phyloP scores from a whole-genome alignment of 164 flowering plant genomes.

The Malania oleifera region DNA sequence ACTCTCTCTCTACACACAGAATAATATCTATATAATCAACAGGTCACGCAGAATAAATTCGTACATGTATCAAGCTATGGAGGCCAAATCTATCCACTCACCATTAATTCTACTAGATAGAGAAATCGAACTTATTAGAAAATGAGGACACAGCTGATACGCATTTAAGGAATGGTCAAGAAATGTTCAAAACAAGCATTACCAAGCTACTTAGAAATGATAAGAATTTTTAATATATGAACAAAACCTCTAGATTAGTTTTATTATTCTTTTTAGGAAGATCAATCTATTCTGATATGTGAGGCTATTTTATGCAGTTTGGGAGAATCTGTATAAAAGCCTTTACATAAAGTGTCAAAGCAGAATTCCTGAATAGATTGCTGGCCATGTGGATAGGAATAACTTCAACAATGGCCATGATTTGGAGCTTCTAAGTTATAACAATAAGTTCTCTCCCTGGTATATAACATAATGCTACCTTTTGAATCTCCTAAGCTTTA shows the following conservation, averaged over 20 bases:
- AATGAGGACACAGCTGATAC: conserved; percentile 16
- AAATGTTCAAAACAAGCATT: conserved; percentile 5
- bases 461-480: not conserved
- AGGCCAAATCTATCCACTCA: conserved; percentile 11
- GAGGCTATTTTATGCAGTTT: conserved; percentile 36
- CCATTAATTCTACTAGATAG: not conserved
- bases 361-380: conserved; percentile 29
- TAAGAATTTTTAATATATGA: conserved; percentile 7
- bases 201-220: conserved; percentile 5
- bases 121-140: conserved; percentile 5
- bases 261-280: conserved; percentile 18
- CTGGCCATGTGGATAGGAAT: conserved; percentile 50
- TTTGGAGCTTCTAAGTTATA: conserved; percentile 9
- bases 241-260: conserved; percentile 15
- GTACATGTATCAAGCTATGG: conserved; percentile 13
- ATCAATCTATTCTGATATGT: conserved; percentile 41
- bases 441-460: conserved; percentile 4
- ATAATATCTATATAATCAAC: conserved; percentile 16
- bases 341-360: conserved; percentile 28
- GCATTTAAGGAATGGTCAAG: conserved; percentile 8
- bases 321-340: conserved; percentile 27
- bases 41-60: conserved; percentile 31
- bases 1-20: conserved; percentile 10
- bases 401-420: conserved; percentile 14
- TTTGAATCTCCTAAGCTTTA: not conserved